Base-by-base conservation (phyloP, 208 protist genomes). In the Acanthamoeba castellanii region DNA sequence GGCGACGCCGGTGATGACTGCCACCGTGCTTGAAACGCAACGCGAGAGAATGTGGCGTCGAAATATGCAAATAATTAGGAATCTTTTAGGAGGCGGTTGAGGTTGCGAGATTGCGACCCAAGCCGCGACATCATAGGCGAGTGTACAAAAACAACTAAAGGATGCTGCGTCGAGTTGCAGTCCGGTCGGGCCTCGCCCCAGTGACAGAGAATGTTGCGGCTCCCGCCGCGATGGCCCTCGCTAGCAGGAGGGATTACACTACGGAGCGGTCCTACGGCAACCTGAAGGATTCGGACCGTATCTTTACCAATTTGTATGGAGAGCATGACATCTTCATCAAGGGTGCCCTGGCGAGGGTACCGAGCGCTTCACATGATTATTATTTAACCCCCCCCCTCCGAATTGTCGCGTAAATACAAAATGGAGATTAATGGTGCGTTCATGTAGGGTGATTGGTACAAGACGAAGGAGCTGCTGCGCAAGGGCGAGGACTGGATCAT, bases 251-350 rank as follows among this genome's bases (percentile, higher is more conserved):
- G 50, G 13, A 8, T 11, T 76, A 76, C 90, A 20, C 90, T 7
- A 42, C 22, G 30, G 68, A 95, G 66, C 61, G 68, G 37, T 57
- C 84, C 84, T 97, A 97, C 95, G 98, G 99, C 47, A 95, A 97
- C 84, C 97, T 99, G 11, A 99, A 98, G 96, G 99, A 99, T 94
- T 95, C 99, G 92, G 99, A 99, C 96, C 98, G 99, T 91, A 99
- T 99, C 95, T 99, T 99, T 96, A 99, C 98, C 6, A 99, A 99
- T 96, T 96, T 99, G 22, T 99, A 99, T 95, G 95, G 99, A 57
- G 98, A 99, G 92, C 98, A 99, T 94, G 99, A 99, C 94, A 97
- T 96, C 18, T 95, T 96, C 91, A 96, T 99, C 91, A 98, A 98
- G 30, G 98, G 98, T 78, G 99, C 99, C 6, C 95, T 99, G 96